Evolutionary conservation across 2,329 filamentous ascomycete species (phyloP).

Genomic region (Madurella mycetomatis): DNA sequence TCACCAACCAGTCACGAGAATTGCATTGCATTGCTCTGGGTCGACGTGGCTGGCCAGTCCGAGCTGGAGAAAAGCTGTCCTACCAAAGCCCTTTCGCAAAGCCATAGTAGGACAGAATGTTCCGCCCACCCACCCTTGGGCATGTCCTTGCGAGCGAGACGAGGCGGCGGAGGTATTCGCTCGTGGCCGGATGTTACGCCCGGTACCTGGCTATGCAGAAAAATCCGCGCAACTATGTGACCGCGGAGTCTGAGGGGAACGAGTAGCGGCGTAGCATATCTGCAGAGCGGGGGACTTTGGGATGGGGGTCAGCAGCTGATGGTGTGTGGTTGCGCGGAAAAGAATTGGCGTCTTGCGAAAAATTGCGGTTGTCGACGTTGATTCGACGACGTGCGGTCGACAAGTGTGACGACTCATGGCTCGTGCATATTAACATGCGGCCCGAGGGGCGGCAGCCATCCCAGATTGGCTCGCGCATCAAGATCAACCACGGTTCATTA

Average conservation of each 20-base stretch:
- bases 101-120: slow-evolving; percentile 21
- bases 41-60: slow-evolving; percentile 20
- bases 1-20: slow-evolving; percentile 20
- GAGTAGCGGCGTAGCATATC: slow-evolving; percentile 19
- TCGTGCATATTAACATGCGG: slow-evolving; percentile 42
- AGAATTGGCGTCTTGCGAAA: slow-evolving; percentile 9
- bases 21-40: neutral
- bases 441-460: slow-evolving; percentile 39
- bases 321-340: slow-evolving; percentile 11
- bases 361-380: slow-evolving; percentile 22
- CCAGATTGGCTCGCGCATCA: slow-evolving; percentile 37
- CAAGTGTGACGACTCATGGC: slow-evolving; percentile 42
- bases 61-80: slow-evolving; percentile 5
- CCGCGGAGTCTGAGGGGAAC: neutral
- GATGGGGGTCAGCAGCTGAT: slow-evolving; percentile 3
- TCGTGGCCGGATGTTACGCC: slow-evolving; percentile 20
- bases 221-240: slow-evolving; percentile 4
- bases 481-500: slow-evolving; percentile 30
- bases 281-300: slow-evolving; percentile 12
- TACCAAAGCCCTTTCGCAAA: slow-evolving; percentile 10
- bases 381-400: slow-evolving; percentile 33
- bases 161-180: slow-evolving; percentile 15
- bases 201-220: slow-evolving; percentile 15
- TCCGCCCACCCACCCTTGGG: slow-evolving; percentile 9
- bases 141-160: neutral